Base-by-base conservation (phyloP, 768 basidiomycete genomes). In the Coprinellus aureogranulatus region DNA sequence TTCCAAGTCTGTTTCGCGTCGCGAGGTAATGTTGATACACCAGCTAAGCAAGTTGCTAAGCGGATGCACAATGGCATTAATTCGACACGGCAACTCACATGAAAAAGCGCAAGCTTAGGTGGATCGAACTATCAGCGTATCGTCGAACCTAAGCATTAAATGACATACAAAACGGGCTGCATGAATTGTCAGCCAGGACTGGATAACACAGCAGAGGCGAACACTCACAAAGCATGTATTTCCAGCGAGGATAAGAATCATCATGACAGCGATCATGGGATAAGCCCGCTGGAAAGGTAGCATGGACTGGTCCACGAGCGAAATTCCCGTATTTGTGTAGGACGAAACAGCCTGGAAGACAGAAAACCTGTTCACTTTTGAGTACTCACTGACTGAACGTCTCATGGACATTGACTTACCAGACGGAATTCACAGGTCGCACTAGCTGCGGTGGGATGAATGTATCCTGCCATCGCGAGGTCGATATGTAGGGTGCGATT, bases 211-310 rank as follows among this genome's bases (percentile, higher is more conserved):
- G n/a, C 18, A 10, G n/a, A n/a, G 4, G n/a, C 44, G 49, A 41
- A 42, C 39, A 88, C 93, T 80, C 65, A 96, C 94, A 66, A 92
- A 96, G 23, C 84, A 88, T 44, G 94, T 97, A 67, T 98, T 98
- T 10, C 96, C 96, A 49, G 92, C 94, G 47, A 98, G 70, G 61
- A 98, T 89, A 25, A 92, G 73, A 46, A 94, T 72, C 0, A 85
- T 77, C 79, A 94, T 75, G 53, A 85, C 68, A 27, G 91, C 48
- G 55, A 93, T 84, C 87, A 93, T 87, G 2, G 85, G 82, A 66
- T 92, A 94, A 18, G 93, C 94, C 22, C 67, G 77, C 66, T 94
- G 91, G 70, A 97, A 98, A 0, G 94, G 94, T 2, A 96, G 53
- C 93, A 99, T 92, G 12, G 92, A 95, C 60, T 83, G 77, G 70